Conservation (phyloP, 106 monocot species). For the Dendrobium chrysotoxum region DNA sequence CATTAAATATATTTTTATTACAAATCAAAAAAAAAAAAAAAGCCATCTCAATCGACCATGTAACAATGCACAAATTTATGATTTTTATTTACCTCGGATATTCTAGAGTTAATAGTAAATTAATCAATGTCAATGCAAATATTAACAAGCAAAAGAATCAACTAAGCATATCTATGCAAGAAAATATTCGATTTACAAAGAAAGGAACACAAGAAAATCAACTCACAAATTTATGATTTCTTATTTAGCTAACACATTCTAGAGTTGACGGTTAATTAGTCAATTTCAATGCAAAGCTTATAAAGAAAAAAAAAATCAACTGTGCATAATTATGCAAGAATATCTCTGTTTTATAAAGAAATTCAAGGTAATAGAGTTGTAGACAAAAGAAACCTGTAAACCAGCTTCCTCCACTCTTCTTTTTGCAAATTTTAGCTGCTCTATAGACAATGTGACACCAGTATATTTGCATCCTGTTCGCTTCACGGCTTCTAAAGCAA, state of each 20-base stretch:
- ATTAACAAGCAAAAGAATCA: too few species aligned
- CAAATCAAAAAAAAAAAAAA: too few species aligned
- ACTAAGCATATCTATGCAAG: neutral
- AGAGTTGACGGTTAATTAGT: neutral
- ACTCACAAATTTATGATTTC: too few species aligned
- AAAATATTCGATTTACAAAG: neutral
- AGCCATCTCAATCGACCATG: too few species aligned
- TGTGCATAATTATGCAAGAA: neutral
- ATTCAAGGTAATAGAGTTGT: neutral
- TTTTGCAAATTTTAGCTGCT: constrained; percentile 71
- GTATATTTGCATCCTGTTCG: constrained; percentile 90
- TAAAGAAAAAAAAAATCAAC: neutral
- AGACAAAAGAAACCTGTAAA: constrained; percentile 47
- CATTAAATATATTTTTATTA: too few species aligned
- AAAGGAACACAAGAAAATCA: neutral
- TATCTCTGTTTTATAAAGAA: neutral
- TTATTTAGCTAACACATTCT: too few species aligned
- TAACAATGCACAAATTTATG: neutral
- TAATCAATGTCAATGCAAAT: neutral
- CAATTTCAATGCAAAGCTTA: neutral
- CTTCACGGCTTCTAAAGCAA: constrained; percentile 79
- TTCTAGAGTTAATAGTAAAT: neutral
- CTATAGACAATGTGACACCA: constrained; percentile 81
- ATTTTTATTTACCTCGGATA: neutral
- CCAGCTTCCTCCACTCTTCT: constrained; percentile 71